Evolutionary conservation across 495 filamentous ascomycete species (phyloP).

Genomic region (Aspergillus bertholletiae): DNA sequence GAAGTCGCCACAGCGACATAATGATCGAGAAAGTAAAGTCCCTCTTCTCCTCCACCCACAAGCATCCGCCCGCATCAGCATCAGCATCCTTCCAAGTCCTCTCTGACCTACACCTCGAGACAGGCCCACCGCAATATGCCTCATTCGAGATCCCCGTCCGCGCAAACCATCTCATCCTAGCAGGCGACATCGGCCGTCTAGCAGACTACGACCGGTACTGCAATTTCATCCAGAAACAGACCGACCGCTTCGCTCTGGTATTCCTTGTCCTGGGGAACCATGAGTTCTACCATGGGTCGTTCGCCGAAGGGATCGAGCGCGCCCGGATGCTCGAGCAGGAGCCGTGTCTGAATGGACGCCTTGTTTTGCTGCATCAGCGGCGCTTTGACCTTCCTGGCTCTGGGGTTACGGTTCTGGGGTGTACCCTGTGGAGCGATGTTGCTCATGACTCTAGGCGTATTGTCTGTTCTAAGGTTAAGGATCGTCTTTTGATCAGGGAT

Average conservation of each 20-base stretch:
- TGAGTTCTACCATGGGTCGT: constrained; percentile 51
- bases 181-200: constrained; percentile 56
- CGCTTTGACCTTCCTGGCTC: constrained; percentile 39
- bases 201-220: constrained; percentile 49
- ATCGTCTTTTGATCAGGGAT: constrained; percentile 46
- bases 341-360: constrained; percentile 33
- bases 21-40: constrained; percentile 14
- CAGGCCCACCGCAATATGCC: constrained; percentile 48
- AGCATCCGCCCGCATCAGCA: no score
- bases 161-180: constrained; percentile 51
- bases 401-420: constrained; percentile 49
- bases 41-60: no score
- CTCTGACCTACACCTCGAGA: constrained; percentile 57
- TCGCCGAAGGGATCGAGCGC: constrained; percentile 31
- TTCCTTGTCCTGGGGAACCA: constrained; percentile 58
- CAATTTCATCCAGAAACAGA: constrained; percentile 46
- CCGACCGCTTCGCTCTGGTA: constrained; percentile 38
- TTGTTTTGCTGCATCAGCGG: constrained; percentile 44
- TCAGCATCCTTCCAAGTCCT: constrained; percentile 45
- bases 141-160: constrained; percentile 43
- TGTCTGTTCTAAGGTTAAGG: constrained; percentile 39
- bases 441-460: constrained; percentile 29
- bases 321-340: constrained; percentile 46
- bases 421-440: constrained; percentile 54
- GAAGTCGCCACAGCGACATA: no score